phyloP scores from a whole-genome alignment of 2,329 filamentous ascomycete species.

The Neofusicoccum laricinum region DNA sequence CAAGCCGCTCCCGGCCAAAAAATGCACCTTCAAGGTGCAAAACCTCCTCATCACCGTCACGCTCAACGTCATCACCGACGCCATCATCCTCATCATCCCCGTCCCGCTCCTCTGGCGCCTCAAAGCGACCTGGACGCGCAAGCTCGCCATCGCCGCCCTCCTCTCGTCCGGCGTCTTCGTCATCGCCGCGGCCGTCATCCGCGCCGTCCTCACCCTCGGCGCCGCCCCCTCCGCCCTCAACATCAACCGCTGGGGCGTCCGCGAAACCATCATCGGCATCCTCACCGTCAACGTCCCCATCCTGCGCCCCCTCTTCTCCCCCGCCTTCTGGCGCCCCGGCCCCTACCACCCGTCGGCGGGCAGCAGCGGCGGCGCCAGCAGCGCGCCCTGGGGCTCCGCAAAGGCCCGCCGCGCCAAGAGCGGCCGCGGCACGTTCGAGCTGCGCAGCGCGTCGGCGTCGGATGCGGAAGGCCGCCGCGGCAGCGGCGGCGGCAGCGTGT shows the following conservation, averaged over 20 bases:
- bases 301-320: constrained; percentile 28
- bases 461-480: not conserved
- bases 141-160: constrained; percentile 32
- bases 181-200: constrained; percentile 35
- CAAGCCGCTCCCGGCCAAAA: constrained; percentile 23
- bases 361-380: not conserved
- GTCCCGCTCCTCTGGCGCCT: constrained; percentile 35
- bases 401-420: not conserved
- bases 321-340: constrained; percentile 28
- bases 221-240: constrained; percentile 28
- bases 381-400: not conserved
- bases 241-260: constrained; percentile 39
- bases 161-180: constrained; percentile 36
- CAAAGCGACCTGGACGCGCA: constrained; percentile 28
- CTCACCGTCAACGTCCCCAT: constrained; percentile 37
- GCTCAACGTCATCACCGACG: constrained; percentile 34
- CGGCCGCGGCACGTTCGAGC: not conserved
- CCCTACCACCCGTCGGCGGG: constrained; percentile 12
- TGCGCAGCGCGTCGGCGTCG: not conserved
- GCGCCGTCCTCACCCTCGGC: constrained; percentile 31
- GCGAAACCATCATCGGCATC: constrained; percentile 37
- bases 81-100: constrained; percentile 31
- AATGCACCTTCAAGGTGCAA: constrained; percentile 30
- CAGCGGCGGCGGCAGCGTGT: not conserved
- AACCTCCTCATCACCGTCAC: constrained; percentile 30